A percentile compares a stretch with the other conserved stretches of the same genome.
phyloP scores from a whole-genome alignment of 1,139 yeast species.

The Starmera stellimalicola region DNA sequence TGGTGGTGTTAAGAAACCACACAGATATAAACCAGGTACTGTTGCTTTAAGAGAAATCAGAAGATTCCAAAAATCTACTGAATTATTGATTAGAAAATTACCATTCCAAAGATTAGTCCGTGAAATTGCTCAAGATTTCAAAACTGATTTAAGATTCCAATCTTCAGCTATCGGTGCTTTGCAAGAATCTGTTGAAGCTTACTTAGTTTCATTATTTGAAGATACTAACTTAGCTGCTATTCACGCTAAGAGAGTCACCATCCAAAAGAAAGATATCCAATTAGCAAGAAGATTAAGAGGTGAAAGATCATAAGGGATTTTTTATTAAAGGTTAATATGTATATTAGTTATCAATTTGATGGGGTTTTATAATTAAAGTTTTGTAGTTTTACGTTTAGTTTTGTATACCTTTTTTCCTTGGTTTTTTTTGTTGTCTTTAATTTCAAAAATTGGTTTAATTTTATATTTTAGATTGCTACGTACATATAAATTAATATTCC shows the following conservation, averaged over 20 bases:
- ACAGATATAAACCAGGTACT: conserved; percentile 99
- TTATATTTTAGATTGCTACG: too few relatives aligned
- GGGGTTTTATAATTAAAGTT: too few relatives aligned
- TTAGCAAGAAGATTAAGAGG: conserved; percentile 99
- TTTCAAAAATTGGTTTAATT: background rate
- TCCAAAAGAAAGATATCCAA: conserved; percentile 68
- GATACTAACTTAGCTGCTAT: conserved; percentile 98
- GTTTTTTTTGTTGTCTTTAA: too few relatives aligned
- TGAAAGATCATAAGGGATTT: conserved; percentile 57
- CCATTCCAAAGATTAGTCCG: conserved; percentile 99
- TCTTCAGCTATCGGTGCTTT: conserved; percentile 98
- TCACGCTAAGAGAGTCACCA: conserved; percentile 98
- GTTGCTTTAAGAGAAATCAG: conserved; percentile 99
- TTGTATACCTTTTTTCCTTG: too few relatives aligned
- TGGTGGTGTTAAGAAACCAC: conserved; percentile 99
- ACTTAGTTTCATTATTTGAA: conserved; percentile 82
- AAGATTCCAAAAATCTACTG: conserved; percentile 98
- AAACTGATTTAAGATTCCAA: conserved; percentile 97
- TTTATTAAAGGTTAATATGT: conserved; percentile 4
- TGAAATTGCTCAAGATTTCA: conserved; percentile 97
- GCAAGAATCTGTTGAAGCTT: conserved; percentile 98
- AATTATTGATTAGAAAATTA: conserved; percentile 90
- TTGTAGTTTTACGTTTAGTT: background rate
- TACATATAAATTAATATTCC: too few relatives aligned
- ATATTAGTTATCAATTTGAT: conserved; percentile 12